These are phyloP conservation scores for Globisporangium cystogenes DNA, from an alignment of 352 stramenopile species.

Conservation along the genomic window DNA sequence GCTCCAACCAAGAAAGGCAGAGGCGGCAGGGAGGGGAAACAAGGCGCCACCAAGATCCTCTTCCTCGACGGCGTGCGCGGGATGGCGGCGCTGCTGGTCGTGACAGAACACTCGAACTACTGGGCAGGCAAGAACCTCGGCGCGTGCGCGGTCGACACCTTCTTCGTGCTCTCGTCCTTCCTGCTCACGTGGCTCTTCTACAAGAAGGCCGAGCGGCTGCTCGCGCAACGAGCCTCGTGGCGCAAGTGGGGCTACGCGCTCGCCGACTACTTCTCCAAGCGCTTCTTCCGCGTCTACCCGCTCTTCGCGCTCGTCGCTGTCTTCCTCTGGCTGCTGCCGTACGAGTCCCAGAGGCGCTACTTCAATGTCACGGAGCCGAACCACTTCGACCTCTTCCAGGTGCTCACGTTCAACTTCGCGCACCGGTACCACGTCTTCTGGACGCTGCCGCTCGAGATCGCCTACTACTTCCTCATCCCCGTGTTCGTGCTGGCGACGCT, in stretches of 20 bases:
- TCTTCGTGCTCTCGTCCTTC: constrained; percentile 21
- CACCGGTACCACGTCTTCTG: constrained; percentile 42
- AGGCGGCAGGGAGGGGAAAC: too few relatives aligned
- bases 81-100: constrained; percentile 13
- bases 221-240: constrained; percentile 7
- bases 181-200: constrained; percentile 19
- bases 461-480: constrained; percentile 34
- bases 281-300: constrained; percentile 51
- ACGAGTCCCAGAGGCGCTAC: constrained; percentile 21
- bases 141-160: constrained; percentile 13
- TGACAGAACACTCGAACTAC: constrained; percentile 16
- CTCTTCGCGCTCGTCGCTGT: constrained; percentile 31
- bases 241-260: constrained; percentile 13
- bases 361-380: constrained; percentile 15
- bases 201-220: constrained; percentile 13
- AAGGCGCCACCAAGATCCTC: constrained; percentile 11
- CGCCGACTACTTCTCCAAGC: constrained; percentile 40
- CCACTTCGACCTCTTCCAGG: constrained; percentile 25
- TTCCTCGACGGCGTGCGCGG: constrained; percentile 15
- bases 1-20: too few relatives aligned
- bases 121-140: constrained; percentile 11
- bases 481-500: constrained; percentile 17
- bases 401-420: constrained; percentile 19
- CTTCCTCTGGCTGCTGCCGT: constrained; percentile 26
- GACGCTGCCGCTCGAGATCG: constrained; percentile 43